Percentiles rank a stretch among this genome's conserved stretches.
Evolutionary conservation across 1,139 yeast species (phyloP).

Genomic region (Yamadazyma diospyri): DNA sequence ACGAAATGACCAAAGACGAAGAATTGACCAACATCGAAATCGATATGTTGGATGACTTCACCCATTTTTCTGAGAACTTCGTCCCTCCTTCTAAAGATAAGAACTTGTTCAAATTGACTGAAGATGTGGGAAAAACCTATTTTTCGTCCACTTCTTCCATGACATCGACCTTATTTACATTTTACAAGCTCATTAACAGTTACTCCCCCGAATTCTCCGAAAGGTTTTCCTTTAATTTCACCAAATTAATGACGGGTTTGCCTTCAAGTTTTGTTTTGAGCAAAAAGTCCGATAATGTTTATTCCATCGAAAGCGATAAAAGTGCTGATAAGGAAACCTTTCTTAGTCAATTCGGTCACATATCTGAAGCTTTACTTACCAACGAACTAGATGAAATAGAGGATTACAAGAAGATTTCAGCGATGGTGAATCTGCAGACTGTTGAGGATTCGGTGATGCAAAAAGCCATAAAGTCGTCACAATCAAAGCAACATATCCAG

Average conservation of each 20-base stretch:
- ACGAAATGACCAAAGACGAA: not conserved
- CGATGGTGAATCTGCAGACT: not conserved
- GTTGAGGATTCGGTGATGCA: not conserved
- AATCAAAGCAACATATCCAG: not conserved
- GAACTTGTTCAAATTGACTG: conserved; percentile 48
- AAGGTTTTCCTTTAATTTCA: conserved; percentile 35
- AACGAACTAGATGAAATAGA: conserved; percentile 49
- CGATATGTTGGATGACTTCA: conserved; percentile 65
- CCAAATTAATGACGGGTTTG: conserved; percentile 24
- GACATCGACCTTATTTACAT: conserved; percentile 71
- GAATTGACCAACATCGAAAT: conserved; percentile 64
- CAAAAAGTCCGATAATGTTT: conserved; percentile 27
- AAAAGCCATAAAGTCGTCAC: too few species aligned
- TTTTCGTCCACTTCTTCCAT: conserved; percentile 86
- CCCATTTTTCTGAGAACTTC: conserved; percentile 53
- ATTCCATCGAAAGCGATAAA: conserved; percentile 70
- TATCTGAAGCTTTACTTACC: conserved; percentile 71
- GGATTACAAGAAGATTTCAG: conserved; percentile 11
- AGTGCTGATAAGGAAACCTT: conserved; percentile 66
- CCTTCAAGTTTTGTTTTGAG: conserved; percentile 44
- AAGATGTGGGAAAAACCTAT: conserved; percentile 38
- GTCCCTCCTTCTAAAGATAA: conserved; percentile 68
- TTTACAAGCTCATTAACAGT: conserved; percentile 70
- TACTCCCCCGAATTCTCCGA: conserved; percentile 19
- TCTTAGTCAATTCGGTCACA: conserved; percentile 75